Conservation (phyloP, 169 alveolate genomes). For the Sarcocystis neurona region DNA sequence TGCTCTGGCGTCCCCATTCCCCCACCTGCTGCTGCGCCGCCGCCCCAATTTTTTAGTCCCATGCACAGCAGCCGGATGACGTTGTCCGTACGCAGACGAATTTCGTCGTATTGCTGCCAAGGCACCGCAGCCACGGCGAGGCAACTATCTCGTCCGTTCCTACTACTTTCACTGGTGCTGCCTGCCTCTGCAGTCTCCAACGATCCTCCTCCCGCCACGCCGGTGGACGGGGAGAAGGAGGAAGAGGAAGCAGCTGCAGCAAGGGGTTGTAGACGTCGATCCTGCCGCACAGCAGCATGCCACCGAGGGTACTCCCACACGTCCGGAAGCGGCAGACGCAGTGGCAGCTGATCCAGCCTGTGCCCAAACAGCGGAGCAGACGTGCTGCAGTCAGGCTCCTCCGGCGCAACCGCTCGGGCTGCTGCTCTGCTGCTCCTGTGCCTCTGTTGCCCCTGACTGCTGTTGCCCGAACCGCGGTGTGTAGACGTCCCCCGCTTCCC, state of each 20-base stretch:
- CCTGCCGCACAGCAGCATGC: constrained; percentile 53
- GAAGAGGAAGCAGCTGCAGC: too few relatives aligned
- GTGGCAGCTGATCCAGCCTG: constrained; percentile 54
- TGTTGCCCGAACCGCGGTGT: too few relatives aligned
- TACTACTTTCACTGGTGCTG: not conserved
- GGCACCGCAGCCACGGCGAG: constrained; percentile 54
- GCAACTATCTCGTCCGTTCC: not conserved
- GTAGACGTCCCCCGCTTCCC: too few relatives aligned
- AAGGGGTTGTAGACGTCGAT: too few relatives aligned
- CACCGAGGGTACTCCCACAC: constrained; percentile 52
- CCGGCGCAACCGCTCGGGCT: not conserved
- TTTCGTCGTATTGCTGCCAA: constrained; percentile 60
- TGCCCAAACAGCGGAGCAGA: constrained; percentile 46
- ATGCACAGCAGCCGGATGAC: constrained; percentile 50
- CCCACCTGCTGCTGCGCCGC: constrained; percentile 50
- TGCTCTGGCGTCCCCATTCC: not conserved
- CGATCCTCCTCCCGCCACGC: too few relatives aligned
- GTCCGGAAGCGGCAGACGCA: constrained; percentile 54
- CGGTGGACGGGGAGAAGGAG: too few relatives aligned
- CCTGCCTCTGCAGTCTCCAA: too few relatives aligned
- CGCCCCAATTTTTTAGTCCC: constrained; percentile 4
- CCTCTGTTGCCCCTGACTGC: too few relatives aligned
- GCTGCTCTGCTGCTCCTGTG: too few relatives aligned
- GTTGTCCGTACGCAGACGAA: constrained; percentile 43
- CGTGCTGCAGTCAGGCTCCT: constrained; percentile 39